Conservation (phyloP, 768 basidiomycete species). For the Mycena venus region DNA sequence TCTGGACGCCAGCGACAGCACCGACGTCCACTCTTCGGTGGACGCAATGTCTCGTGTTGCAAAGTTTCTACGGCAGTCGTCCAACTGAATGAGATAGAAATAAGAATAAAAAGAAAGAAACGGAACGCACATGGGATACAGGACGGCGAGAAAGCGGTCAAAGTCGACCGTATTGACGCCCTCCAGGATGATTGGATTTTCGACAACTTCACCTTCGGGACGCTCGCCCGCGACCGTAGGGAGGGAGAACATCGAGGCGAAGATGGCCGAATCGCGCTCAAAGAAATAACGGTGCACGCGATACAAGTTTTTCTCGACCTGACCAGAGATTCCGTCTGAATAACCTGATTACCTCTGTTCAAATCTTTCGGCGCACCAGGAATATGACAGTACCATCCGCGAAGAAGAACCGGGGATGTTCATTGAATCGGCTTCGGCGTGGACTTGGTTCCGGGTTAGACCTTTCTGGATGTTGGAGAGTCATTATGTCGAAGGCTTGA, state of each 20-base stretch:
- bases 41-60: constrained; percentile 18
- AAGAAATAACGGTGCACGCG: constrained; percentile 53
- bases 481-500: neutral
- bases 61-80: constrained; percentile 24
- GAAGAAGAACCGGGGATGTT: constrained; percentile 43
- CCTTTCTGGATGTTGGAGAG: constrained; percentile 7
- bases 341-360: neutral
- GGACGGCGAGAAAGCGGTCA: constrained; percentile 62
- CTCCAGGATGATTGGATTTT: constrained; percentile 54
- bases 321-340: neutral
- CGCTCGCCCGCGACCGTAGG: constrained; percentile 23
- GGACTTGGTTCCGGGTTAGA: neutral
- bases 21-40: constrained; percentile 45
- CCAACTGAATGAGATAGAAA: too few relatives aligned
- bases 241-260: constrained; percentile 42
- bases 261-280: constrained; percentile 49
- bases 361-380: constrained; percentile 36
- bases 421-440: constrained; percentile 2
- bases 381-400: constrained; percentile 41
- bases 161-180: constrained; percentile 60
- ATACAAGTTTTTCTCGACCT: constrained; percentile 52
- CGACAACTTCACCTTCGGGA: constrained; percentile 46
- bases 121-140: constrained; percentile 63
- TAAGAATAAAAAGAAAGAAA: neutral
- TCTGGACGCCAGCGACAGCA: constrained; percentile 42